Base-by-base conservation (phyloP, 345 rosid genomes). In the Aurinia saxatilis region DNA sequence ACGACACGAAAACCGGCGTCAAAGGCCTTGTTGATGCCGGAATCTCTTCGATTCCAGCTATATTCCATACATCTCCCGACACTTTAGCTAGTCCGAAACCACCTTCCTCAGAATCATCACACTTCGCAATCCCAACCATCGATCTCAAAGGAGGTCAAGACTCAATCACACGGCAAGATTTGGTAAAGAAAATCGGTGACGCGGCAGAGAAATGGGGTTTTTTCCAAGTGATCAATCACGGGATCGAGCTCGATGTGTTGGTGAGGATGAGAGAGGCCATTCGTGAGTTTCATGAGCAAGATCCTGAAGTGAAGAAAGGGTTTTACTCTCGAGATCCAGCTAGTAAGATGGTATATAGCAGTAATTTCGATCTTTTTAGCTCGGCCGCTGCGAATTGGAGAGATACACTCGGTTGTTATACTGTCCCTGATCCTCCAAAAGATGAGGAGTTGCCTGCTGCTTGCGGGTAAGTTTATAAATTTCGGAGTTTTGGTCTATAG, bases 211-310 rank as follows among this genome's bases (percentile, higher is more conserved):
- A 51, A 8, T 70, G 75, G 74, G 78, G 81, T 0, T 81, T 84
- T 53, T 81, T 81, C 19, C 86, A 79, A 51, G 79, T 79, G 58
- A 54, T 78, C 27, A 81, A 79, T 31, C 86, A 84, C 15, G 86
- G 82, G 6, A 72, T 81, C 19, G 46, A 72, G 2, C 7, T 19
- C 0, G 40, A 60, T 46, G 29, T 67, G 16, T 1, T 67, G 17
- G 68, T 53, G 49, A 67, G 9, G 65, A 67, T 44, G 69, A 54
- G 6, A 38, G 37, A 73, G 7, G 68, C 60, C 0, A 4, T 54
- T 29, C 60, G 73, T 38, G 57, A 33, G 56, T 60, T 67, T 61
- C 72, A 60, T 15, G 77, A 73, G 42, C 68, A 67, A 40, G 73
- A 67, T 0, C 0, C 63, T 0, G 13, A 73, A 33, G 65, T 67